Conservation (phyloP, 352 stramenopile genomes). For the Phytopythium sindhum region DNA sequence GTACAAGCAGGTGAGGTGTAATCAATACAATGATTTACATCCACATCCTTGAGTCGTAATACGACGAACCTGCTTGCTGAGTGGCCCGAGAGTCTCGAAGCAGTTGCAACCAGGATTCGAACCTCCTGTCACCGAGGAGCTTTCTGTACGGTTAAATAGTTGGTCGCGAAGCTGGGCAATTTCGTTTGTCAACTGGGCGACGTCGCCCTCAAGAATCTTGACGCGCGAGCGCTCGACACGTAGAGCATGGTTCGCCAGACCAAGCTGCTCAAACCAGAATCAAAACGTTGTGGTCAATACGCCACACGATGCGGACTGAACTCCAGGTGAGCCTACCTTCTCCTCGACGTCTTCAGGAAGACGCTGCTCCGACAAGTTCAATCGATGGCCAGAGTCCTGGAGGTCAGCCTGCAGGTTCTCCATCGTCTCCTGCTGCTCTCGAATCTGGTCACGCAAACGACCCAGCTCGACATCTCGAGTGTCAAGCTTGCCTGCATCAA, state of each 20-base stretch:
- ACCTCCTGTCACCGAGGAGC: too few relatives aligned
- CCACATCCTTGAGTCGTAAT: not conserved
- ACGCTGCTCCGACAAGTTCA: not conserved
- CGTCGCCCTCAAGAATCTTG: conserved; percentile 11
- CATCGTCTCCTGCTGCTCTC: conserved; percentile 49
- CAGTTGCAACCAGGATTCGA: not conserved
- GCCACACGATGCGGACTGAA: too few relatives aligned
- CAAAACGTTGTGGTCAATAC: not conserved
- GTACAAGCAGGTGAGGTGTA: not conserved
- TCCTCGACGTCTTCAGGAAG: conserved; percentile 19
- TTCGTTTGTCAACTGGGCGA: conserved; percentile 1
- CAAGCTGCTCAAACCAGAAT: conserved; percentile 13
- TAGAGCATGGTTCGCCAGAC: conserved; percentile 18
- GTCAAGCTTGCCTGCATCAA: conserved; percentile 27
- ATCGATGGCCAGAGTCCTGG: conserved; percentile 6
- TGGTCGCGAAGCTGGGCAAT: not conserved
- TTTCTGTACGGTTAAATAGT: not conserved
- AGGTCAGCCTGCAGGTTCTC: conserved; percentile 59
- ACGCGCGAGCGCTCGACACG: conserved; percentile 10
- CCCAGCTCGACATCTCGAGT: conserved; percentile 41
- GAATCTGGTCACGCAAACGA: conserved; percentile 46
- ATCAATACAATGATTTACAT: not conserved
- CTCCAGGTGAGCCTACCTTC: conserved; percentile 23
- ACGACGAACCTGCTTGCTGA: not conserved
- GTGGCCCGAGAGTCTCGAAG: not conserved